Percentiles rank a stretch among this genome's conserved stretches.
phyloP scores from a whole-genome alignment of 345 rosid species.

The Trapa bicornis region DNA sequence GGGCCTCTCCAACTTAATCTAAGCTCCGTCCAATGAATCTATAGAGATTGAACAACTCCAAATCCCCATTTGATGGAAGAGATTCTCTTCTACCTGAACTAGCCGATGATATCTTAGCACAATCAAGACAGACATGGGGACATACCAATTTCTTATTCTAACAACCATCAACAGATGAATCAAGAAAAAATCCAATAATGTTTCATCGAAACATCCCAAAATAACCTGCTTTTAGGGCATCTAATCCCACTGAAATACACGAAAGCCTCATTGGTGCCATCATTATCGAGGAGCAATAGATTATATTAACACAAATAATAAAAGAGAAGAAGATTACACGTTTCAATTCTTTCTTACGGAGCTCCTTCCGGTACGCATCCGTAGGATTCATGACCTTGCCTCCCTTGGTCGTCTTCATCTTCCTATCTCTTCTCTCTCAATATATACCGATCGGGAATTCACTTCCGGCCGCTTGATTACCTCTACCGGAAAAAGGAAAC shows the following conservation, averaged over 20 bases:
- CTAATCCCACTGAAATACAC: not conserved
- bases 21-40: not conserved
- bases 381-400: constrained; percentile 99
- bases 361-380: constrained; percentile 95
- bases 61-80: not conserved
- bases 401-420: constrained; percentile 98
- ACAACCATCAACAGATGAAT: not conserved
- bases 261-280: not conserved
- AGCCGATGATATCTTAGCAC: not conserved
- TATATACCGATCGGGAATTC: not conserved
- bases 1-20: not conserved
- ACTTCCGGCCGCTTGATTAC: not conserved
- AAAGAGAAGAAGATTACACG: constrained; percentile 35
- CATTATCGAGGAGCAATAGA: not conserved
- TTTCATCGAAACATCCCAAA: not conserved
- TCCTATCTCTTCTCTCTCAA: not conserved
- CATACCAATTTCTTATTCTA: not conserved
- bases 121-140: not conserved
- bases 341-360: constrained; percentile 84
- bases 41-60: not conserved
- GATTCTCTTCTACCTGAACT: not conserved
- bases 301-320: not conserved
- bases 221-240: not conserved
- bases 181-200: not conserved
- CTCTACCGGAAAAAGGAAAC: not conserved